Evolutionary conservation across 805 yeast genomes (phyloP).

Genomic region (Saccharomycopsis microspora): DNA sequence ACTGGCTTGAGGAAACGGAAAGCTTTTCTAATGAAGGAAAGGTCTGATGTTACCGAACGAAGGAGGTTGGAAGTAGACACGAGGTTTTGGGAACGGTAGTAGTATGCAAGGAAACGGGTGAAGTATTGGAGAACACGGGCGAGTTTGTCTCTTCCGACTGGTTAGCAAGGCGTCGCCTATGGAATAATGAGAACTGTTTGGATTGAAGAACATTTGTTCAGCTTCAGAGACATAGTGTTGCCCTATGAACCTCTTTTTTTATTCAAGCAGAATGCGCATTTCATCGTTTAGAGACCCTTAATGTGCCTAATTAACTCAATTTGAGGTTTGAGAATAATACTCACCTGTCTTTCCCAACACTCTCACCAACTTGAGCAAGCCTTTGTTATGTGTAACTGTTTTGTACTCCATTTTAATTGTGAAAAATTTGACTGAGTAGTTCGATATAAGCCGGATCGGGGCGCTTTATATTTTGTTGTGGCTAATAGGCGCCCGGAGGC

Average conservation of each 20-base stretch:
- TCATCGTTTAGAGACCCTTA: too few relatives aligned
- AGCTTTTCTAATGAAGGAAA: constrained; percentile 13
- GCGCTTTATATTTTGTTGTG: too few relatives aligned
- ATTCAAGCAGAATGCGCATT: too few relatives aligned
- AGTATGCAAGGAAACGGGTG: constrained; percentile 6
- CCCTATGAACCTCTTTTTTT: too few relatives aligned
- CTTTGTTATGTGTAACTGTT: not conserved
- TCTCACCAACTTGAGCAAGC: not conserved
- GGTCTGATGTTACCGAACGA: constrained; percentile 1
- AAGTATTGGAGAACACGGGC: constrained; percentile 11
- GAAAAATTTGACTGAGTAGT: too few relatives aligned
- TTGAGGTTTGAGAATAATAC: not conserved
- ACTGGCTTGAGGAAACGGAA: constrained; percentile 12
- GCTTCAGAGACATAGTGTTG: too few relatives aligned
- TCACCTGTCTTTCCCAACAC: not conserved
- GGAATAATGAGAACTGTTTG: too few relatives aligned
- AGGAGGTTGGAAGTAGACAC: not conserved
- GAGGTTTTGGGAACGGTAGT: not conserved
- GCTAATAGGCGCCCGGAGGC: too few relatives aligned
- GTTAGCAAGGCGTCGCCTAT: not conserved
- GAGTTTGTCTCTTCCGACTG: constrained; percentile 15
- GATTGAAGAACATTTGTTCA: too few relatives aligned
- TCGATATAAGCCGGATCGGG: too few relatives aligned
- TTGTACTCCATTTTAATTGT: not conserved
- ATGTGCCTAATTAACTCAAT: not conserved